phyloP scores from a whole-genome alignment of 208 protist genomes.

The Strigomonas culicis region DNA sequence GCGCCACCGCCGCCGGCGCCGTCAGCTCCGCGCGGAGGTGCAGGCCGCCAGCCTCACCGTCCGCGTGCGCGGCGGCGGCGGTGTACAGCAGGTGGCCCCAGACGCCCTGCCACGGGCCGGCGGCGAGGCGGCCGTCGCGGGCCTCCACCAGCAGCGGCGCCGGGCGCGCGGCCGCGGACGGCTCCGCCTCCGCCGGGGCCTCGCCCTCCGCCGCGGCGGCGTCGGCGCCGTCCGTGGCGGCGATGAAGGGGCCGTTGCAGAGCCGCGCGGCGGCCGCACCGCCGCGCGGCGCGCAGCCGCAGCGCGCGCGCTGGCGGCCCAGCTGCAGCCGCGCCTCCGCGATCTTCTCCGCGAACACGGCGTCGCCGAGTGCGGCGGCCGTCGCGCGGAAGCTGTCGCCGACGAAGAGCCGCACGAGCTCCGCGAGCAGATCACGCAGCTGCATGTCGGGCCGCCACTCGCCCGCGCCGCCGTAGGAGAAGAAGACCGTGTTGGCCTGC shows the following conservation, averaged over 20 bases:
- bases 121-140: background rate
- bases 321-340: conserved; percentile 15
- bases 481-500: conserved; percentile 28
- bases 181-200: background rate
- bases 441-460: conserved; percentile 18
- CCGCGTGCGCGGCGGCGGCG: no score
- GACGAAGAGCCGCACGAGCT: conserved; percentile 25
- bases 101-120: conserved; percentile 17
- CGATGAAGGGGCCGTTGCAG: background rate
- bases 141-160: no score
- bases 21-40: no score
- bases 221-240: background rate
- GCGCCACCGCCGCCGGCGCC: no score
- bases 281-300: background rate
- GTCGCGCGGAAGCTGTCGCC: conserved; percentile 17
- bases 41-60: no score
- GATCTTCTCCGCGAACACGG: conserved; percentile 15
- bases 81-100: conserved; percentile 20
- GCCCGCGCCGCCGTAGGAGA: conserved; percentile 12
- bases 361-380: conserved; percentile 18
- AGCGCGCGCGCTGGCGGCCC: background rate
- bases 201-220: background rate
- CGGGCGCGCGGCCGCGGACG: no score
- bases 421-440: conserved; percentile 8
- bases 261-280: conserved; percentile 3